phyloP scores from a whole-genome alignment of 1,284 basidiomycete species.

The Boletus subluridellus region DNA sequence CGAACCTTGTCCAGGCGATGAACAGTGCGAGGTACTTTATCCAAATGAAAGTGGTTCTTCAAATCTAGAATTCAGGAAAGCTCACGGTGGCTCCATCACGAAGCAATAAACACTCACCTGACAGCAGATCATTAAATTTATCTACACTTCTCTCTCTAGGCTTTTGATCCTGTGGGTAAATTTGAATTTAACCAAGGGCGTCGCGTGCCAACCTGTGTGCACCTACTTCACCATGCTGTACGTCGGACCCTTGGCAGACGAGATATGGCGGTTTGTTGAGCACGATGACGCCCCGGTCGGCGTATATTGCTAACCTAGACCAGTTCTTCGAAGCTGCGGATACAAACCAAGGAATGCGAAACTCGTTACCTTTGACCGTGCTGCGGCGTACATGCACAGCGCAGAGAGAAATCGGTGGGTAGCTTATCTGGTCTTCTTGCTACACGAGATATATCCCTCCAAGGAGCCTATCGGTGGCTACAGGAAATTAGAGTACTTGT shows the following conservation, averaged over 20 bases:
- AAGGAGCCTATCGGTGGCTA: neutral
- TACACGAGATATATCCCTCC: neutral
- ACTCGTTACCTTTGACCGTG: slow-evolving; percentile 23
- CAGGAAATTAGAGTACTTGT: neutral
- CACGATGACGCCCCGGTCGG: slow-evolving; percentile 52
- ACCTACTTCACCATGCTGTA: slow-evolving; percentile 24
- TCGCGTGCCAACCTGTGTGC: slow-evolving; percentile 3
- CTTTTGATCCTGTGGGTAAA: slow-evolving; percentile 19
- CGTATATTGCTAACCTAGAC: slow-evolving; percentile 43
- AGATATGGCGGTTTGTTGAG: slow-evolving; percentile 63
- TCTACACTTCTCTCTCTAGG: slow-evolving; percentile 27
- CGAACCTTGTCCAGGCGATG: slow-evolving; percentile 68
- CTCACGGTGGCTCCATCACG: neutral
- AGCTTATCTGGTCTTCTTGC: neutral
- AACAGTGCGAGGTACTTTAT: slow-evolving; percentile 44
- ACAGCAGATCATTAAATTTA: slow-evolving; percentile 33
- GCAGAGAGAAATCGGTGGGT: neutral
- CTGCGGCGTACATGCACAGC: slow-evolving; percentile 22
- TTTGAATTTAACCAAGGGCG: neutral
- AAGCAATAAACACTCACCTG: slow-evolving; percentile 16
- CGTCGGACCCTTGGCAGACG: slow-evolving; percentile 46
- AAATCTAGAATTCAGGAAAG: slow-evolving; percentile 36
- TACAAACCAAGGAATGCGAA: neutral
- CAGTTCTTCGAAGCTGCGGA: slow-evolving; percentile 26
- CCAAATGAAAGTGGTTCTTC: slow-evolving; percentile 35